These are phyloP conservation scores for Tylopilus subfusipes DNA, from an alignment of 768 basidiomycete genomes.

Conservation along the genomic window DNA sequence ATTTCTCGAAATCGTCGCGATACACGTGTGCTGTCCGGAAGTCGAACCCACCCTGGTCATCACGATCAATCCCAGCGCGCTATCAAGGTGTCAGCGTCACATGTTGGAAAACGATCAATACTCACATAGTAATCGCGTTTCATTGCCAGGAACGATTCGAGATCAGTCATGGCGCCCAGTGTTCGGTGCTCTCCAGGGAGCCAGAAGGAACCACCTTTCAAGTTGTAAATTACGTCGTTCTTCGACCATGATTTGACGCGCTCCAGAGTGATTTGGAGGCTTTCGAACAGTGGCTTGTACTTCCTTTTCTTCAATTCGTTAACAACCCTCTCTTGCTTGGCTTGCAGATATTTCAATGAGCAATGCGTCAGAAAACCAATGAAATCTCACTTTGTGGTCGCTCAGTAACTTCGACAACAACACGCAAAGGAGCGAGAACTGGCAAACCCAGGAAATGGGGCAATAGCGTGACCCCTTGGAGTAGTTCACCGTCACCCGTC, in stretches of 20 bases:
- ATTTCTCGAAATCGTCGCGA: background rate
- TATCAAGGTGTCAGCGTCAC: background rate
- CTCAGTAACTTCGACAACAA: too few species aligned
- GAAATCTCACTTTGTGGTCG: too few species aligned
- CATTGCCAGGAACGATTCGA: background rate
- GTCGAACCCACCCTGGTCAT: too few species aligned
- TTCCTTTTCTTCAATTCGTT: background rate
- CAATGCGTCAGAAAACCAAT: too few species aligned
- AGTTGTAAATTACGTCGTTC: background rate
- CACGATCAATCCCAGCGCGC: background rate
- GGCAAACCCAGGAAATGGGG: too few species aligned
- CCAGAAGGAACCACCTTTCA: background rate
- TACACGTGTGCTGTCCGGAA: too few species aligned
- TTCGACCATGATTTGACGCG: background rate
- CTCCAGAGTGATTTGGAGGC: background rate
- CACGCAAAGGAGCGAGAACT: too few species aligned
- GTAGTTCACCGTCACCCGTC: too few species aligned
- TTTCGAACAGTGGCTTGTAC: background rate
- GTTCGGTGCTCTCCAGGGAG: background rate
- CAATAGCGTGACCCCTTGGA: too few species aligned
- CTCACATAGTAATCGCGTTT: background rate
- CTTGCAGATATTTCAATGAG: background rate
- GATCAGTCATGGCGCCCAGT: background rate
- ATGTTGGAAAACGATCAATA: background rate
- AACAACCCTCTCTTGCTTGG: background rate